A percentile compares a stretch with the other conserved stretches of the same genome.
Evolutionary conservation across 352 stramenopile genomes (phyloP).

Genomic region (Phytophthora chlamydospora): DNA sequence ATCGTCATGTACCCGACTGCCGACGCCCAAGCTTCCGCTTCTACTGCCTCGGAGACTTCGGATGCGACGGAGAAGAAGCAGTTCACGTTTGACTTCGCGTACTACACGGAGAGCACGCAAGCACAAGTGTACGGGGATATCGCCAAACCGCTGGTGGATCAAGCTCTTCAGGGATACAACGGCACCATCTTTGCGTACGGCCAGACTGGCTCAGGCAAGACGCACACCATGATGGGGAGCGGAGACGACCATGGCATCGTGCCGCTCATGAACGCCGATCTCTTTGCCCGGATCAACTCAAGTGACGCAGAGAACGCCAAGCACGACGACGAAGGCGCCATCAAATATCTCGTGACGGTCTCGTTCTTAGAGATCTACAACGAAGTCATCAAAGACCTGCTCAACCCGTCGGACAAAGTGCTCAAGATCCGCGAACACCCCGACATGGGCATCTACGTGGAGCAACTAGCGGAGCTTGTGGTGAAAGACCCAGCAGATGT

Average conservation of each 20-base stretch:
- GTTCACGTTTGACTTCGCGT: conserved; percentile 90
- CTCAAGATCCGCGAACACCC: conserved; percentile 94
- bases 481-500: conserved; percentile 84
- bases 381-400: conserved; percentile 93
- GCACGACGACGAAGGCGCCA: conserved; percentile 28
- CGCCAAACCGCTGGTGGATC: conserved; percentile 74
- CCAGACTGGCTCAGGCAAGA: conserved; percentile 85
- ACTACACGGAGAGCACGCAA: conserved; percentile 77
- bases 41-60: conserved; percentile 6
- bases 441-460: conserved; percentile 94
- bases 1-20: conserved; percentile 55
- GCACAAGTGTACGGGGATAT: conserved; percentile 82
- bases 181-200: conserved; percentile 83
- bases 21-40: conserved; percentile 21
- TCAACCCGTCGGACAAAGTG: conserved; percentile 92
- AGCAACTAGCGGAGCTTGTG: conserved; percentile 88
- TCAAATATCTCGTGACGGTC: conserved; percentile 90
- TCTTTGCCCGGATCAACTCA: conserved; percentile 72
- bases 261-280: conserved; percentile 86
- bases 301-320: conserved; percentile 29
- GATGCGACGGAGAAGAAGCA: conserved; percentile 41
- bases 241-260: conserved; percentile 85
- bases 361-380: conserved; percentile 97
- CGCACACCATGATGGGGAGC: conserved; percentile 88
- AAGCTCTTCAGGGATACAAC: conserved; percentile 83